Evolutionary conservation across 2,329 filamentous ascomycete genomes (phyloP), one percentile per base, ranked within the genome.

Genomic region (Aspergillus tubingensis): DNA sequence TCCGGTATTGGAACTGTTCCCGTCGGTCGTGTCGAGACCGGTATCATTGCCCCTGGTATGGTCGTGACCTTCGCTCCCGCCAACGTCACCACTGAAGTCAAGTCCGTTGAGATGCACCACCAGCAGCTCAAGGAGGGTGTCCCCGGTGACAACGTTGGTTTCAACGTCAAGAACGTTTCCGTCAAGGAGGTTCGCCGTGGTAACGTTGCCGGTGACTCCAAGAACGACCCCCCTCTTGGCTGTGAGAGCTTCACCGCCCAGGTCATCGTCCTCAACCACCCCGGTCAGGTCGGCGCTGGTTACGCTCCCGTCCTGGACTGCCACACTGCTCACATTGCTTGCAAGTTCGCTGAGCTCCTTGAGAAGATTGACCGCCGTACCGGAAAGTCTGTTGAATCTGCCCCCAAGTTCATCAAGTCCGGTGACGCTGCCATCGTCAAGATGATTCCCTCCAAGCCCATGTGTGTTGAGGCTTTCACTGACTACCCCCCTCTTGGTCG

Each of bases 91-190:
- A 98, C 95, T 88, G 95, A 99, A 91, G 95, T 98, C 89, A 99
- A 99, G 92, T 98, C 94, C 83, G 95, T 99, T 78, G 95, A 99
- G 88, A 99, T 99, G 95, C 94, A 97, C 89, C 94, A 98, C 92
- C 92, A 97, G 88, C 93, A 97, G 90, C 93, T 99, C 74, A 66
- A 81, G 70, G 90, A 96, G 88, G 95, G 95, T 91, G 79, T 91
- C 72, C 95, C 95, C 79, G 95, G 95, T 89, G 95, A 99, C 91
- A 99, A 99, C 88, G 95, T 99, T 82, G 95, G 95, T 77, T 99
- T 99, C 93, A 99, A 99, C 91, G 94, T 99, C 86, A 99, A 99
- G 93, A 99, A 99, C 95, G 95, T 99, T 78, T 98, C 95, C 83
- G 95, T 99, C 86, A 99, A 99, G 93, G 95, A 99, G 83, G 96